A percentile compares a stretch with the other conserved stretches of the same genome.
Evolutionary conservation across 257 asterid species (phyloP).

Genomic region (Gentiana straminea): DNA sequence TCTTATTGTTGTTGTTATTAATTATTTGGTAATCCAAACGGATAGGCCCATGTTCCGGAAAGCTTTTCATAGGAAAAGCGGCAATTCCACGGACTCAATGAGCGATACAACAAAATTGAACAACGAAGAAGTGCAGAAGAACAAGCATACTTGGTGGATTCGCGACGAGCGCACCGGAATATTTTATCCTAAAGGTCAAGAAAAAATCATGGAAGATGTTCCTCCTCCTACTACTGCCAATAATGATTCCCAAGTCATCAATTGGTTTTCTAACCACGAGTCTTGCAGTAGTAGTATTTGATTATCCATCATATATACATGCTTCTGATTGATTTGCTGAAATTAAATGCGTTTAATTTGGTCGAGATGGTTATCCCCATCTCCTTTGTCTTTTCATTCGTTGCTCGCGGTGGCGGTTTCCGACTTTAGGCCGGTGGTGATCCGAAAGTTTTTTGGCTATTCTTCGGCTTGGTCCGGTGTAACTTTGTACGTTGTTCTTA

Average conservation of each 20-base stretch:
- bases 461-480: too few species aligned
- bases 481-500: too few species aligned
- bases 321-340: too few species aligned
- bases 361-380: too few species aligned
- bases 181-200: conserved; percentile 65
- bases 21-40: too few species aligned
- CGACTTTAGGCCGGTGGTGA: too few species aligned
- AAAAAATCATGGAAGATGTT: conserved; percentile 47
- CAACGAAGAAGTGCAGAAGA: conserved; percentile 31
- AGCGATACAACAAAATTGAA: conserved; percentile 29
- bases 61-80: conserved; percentile 44
- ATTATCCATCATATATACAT: neutral
- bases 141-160: conserved; percentile 34
- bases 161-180: conserved; percentile 53
- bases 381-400: too few species aligned
- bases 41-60: conserved; percentile 45
- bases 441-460: too few species aligned
- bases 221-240: conserved; percentile 28
- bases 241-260: conserved; percentile 18
- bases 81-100: conserved; percentile 23
- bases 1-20: conserved; percentile 14
- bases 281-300: conserved; percentile 3
- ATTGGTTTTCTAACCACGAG: conserved; percentile 34
- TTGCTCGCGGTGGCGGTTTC: too few species aligned
- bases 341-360: too few species aligned